Evolutionary conservation across 345 rosid genomes (phyloP), one percentile per base, ranked within the genome.

Genomic region (Anastatica hierochuntica): DNA sequence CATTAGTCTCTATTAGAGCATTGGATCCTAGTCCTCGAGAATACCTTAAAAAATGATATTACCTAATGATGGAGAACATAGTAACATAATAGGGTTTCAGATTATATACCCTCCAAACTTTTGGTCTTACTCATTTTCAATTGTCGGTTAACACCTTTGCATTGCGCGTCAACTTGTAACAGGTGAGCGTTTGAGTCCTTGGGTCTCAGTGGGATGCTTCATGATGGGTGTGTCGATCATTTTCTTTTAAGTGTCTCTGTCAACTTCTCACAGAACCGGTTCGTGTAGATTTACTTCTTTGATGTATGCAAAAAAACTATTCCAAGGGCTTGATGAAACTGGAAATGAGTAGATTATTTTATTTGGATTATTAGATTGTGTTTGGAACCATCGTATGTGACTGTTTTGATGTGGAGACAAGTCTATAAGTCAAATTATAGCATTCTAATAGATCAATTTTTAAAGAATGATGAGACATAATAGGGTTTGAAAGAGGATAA

Each of bases 181-280:
- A 83, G 99, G 99, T 65, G 97, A 88, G 69, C 87, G 95, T 31
- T 73, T 85, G 73, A 94, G 95, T 65, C 95, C 97, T 4, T 94
- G 97, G 99, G 79, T 94, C 60, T 82, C 94, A 4, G 72, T 60
- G 6, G 97, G 99, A 49, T 94, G 99, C 82, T 80, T 94, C 63
- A 57, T 77, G 16, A 85, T 85, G 95, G 98, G 95, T 6, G 62
- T 92, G 27, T 92, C 90, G 0, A 80, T 87, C 50, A 74, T 88
- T 55, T 88, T 88, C 73, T 92, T 92, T 77, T 92, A 68, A 79
- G 39, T 41, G 14, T 42, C 31, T 24, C 14, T 45, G n/a, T 34
- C 31, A 34, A 18, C 52, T 41, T 23, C 38, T 33, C 46, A 56
- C 39, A 50, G 19, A 41, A 23, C 58, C 20, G 1, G 18, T 51